A percentile compares a stretch with the other conserved stretches of the same genome.
Evolutionary conservation across 2,329 filamentous ascomycete genomes (phyloP).

Genomic region (Aspergillus terreus): DNA sequence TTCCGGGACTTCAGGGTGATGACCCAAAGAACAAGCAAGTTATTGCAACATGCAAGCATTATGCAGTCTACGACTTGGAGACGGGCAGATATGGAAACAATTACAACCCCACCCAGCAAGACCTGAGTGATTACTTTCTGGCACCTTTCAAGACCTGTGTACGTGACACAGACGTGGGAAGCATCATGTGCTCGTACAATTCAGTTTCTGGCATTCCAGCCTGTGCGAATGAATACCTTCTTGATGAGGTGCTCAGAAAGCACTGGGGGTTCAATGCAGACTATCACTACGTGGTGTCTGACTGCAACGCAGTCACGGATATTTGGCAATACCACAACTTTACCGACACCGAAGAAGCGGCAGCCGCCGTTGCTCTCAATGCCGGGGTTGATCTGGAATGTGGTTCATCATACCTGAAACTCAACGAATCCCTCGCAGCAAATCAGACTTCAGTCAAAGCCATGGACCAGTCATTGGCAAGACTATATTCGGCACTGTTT

Average conservation of each 20-base stretch:
- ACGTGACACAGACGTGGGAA: conserved; percentile 52
- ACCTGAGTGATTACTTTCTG: conserved; percentile 63
- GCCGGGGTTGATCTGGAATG: conserved; percentile 51
- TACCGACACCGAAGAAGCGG: conserved; percentile 36
- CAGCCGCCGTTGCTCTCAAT: conserved; percentile 44
- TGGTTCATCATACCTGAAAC: conserved; percentile 40
- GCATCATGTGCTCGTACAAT: conserved; percentile 61
- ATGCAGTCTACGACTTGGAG: conserved; percentile 54
- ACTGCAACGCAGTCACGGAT: conserved; percentile 60
- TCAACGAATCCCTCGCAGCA: conserved; percentile 21
- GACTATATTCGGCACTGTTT: conserved; percentile 46
- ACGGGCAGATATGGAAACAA: conserved; percentile 43
- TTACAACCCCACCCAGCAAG: conserved; percentile 39
- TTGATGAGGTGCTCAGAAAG: conserved; percentile 58
- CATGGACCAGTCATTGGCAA: conserved; percentile 40
- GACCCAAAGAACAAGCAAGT: conserved; percentile 31
- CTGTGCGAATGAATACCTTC: conserved; percentile 58
- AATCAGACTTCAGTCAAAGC: too few species aligned
- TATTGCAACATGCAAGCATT: conserved; percentile 57
- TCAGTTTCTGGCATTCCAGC: conserved; percentile 60
- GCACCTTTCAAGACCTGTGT: conserved; percentile 62
- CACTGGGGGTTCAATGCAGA: conserved; percentile 61
- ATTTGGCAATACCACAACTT: conserved; percentile 53
- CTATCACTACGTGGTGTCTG: conserved; percentile 58
- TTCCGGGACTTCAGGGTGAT: conserved; percentile 46